Percentiles rank a stretch among this genome's conserved stretches.
phyloP scores from a whole-genome alignment of 1,284 basidiomycete genomes.

The Trametes versicolor region DNA sequence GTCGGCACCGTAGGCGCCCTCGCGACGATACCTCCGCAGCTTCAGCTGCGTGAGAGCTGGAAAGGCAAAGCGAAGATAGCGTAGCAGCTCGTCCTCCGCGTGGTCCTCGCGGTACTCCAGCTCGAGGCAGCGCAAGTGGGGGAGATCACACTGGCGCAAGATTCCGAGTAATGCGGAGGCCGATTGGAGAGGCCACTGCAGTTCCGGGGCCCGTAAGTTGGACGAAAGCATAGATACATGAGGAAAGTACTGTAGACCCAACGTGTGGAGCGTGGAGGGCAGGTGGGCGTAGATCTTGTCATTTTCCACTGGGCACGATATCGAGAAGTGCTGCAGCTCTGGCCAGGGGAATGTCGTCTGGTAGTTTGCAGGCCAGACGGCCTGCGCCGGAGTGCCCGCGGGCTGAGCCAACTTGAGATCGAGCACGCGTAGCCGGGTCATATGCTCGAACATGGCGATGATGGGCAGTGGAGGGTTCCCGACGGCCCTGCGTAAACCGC shows the following conservation, averaged over 20 bases:
- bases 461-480: neutral
- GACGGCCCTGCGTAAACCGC: neutral
- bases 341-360: slow-evolving; percentile 3
- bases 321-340: slow-evolving; percentile 1
- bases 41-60: neutral
- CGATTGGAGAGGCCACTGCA: neutral
- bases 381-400: neutral
- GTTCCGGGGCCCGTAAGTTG: neutral
- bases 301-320: neutral
- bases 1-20: too few species aligned
- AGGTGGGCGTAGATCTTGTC: neutral
- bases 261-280: neutral
- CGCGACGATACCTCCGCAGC: too few species aligned
- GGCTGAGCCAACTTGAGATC: neutral
- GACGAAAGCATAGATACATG: too few species aligned
- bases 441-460: neutral
- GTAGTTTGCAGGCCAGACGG: slow-evolving; percentile 4
- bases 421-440: slow-evolving; percentile 1
- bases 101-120: slow-evolving; percentile 5
- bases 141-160: neutral
- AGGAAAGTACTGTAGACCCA: slow-evolving; percentile 1
- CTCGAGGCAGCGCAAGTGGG: neutral
- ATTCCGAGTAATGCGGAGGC: neutral
- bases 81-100: slow-evolving; percentile 1
- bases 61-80: neutral